Base-by-base conservation (phyloP, 177 flowering plant species). In the Vitis hybrid region DNA sequence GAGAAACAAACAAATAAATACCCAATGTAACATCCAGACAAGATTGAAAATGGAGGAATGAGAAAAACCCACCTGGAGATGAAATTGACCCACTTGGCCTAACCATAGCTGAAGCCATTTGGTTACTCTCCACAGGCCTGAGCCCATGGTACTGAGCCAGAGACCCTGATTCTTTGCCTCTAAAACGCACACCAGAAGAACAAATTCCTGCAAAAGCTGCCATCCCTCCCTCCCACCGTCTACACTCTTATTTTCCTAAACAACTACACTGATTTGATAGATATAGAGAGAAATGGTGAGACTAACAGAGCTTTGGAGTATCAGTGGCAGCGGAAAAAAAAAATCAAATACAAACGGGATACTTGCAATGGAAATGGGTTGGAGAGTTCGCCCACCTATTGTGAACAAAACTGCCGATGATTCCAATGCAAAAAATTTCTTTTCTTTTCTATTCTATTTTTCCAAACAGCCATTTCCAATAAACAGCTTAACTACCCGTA, bases 81-180 rank as follows among this genome's bases (percentile, higher is more conserved):
- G 67, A 59, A 63, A 63, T 8, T 48, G 66, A 74, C 66, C 75
- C 76, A 75, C 20, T 68, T 26, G 80, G 53, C 72, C 73, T 82
- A 31, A 9, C 58, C 16, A 67, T 59, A 55, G 63, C 13, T 3
- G 70, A 48, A 61, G 65, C 73, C 8, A 63, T 52, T 45, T 75
- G 77, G 53, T 68, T 59, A 61, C 29, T 81, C 53, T 85, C 84
- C n/a, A 76, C 63, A 12, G 78, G 75, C 60, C 81, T 70, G 20
- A 84, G 87, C 39, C 85, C 90, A 73, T 69, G 80, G 61, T 69
- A 79, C 45, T 77, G 86, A 67, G 56, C 53, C 57, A 78, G 31
- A 67, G 86, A 77, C 1, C 70, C 73, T 51, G 60, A 59, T 39
- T 80, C 81, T 61, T 74, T 81, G 58, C 48, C 70, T 49, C 75